Evolutionary conservation across 352 stramenopile genomes (phyloP), one percentile per base, ranked within the genome.

Genomic region (Aphanomyces stellatus): DNA sequence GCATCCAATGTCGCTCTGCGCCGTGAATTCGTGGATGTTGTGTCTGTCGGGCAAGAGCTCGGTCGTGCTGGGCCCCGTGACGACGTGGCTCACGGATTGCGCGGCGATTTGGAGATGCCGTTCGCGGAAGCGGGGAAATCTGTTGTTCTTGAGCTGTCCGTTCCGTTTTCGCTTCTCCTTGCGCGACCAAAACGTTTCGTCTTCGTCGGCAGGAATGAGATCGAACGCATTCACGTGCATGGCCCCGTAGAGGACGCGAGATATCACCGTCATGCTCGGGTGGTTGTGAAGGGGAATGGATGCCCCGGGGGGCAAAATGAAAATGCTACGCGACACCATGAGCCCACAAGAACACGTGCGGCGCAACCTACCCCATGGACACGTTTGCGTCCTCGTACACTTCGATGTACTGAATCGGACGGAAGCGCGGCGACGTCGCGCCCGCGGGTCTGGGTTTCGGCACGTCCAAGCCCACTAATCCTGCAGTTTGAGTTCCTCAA

Each of bases 211-310:
- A 10, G 76, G 76, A 31, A 87, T 66, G 22, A 91, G 63, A 56
- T 92, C 83, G 57, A 75, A 94, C n/a, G 83, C 76, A 34, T 73
- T 80, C 37, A 90, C 73, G 57, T 85, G 76, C 51, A 92, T 69
- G 10, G 74, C 76, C 17, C 85, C 85, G 62, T 94, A 92, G 34
- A 94, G 75, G 51, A 94, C 69, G 34, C 85, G 80, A 28, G 85
- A 92, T 65, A 94, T 80, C 19, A 94, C 85, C 64, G 74, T 90
- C 85, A 94, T 94, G 17, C 86, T 74, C 25, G 85, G 85, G 62
- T 94, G 85, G 72, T 94, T 81, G 61, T 94, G 85, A 53, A 94
- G 69, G 22, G 85, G 85, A 33, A 94, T 90, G 11, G 73, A 78
- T 11, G 82, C 74, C 4, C 85, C 83, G 0, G 85, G 85, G 1